Percentiles rank a stretch among this genome's conserved stretches.
These are phyloP conservation scores for Malassezia restricta DNA, from an alignment of 1,284 basidiomycete species.

Conservation along the genomic window DNA sequence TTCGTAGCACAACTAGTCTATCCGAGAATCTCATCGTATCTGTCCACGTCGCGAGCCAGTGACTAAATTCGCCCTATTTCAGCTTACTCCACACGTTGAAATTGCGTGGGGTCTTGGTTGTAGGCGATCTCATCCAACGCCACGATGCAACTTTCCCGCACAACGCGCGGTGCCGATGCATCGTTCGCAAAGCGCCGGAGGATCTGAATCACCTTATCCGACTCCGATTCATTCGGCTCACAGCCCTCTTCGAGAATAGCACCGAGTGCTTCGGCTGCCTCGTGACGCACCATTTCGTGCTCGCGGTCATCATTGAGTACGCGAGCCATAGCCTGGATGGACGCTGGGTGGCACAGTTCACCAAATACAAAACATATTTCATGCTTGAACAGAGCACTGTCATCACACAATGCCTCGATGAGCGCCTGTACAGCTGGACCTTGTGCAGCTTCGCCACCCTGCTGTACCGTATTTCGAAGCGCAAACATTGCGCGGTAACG, in stretches of 20 bases:
- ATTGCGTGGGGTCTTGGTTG: slow-evolving; percentile 46
- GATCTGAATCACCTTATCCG: slow-evolving; percentile 61
- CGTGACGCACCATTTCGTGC: slow-evolving; percentile 95
- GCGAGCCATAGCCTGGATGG: slow-evolving; percentile 68
- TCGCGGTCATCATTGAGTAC: slow-evolving; percentile 65
- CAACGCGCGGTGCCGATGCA: slow-evolving; percentile 70
- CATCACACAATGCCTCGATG: slow-evolving; percentile 64
- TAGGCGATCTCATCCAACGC: slow-evolving; percentile 60
- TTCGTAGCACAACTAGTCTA: no score
- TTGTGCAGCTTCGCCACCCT: slow-evolving; percentile 20
- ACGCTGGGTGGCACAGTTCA: slow-evolving; percentile 77
- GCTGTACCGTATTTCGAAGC: slow-evolving; percentile 53
- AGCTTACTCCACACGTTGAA: slow-evolving; percentile 31
- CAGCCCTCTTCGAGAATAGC: slow-evolving; percentile 63
- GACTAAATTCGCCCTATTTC: no score
- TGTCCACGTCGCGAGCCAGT: no score
- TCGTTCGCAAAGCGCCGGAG: slow-evolving; percentile 72
- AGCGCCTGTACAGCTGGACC: slow-evolving; percentile 70
- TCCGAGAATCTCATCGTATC: no score
- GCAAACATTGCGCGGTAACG: slow-evolving; percentile 98
- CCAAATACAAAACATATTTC: slow-evolving; percentile 64
- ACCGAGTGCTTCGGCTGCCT: slow-evolving; percentile 93
- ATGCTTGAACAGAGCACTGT: slow-evolving; percentile 28
- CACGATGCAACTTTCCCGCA: slow-evolving; percentile 88
- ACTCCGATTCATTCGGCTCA: slow-evolving; percentile 22